phyloP scores from a whole-genome alignment of 257 asterid genomes.

The Handroanthus guayacan region DNA sequence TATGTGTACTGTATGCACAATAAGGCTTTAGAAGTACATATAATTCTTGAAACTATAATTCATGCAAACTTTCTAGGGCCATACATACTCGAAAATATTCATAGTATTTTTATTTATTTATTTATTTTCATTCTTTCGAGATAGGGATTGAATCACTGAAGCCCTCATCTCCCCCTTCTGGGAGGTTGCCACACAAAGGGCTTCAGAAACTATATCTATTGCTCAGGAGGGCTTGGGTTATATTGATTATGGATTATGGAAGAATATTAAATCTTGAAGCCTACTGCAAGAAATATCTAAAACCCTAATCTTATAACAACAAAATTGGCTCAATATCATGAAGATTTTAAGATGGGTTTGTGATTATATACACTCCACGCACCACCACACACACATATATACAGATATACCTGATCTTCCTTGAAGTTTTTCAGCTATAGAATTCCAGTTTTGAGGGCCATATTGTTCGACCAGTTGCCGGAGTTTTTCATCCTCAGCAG shows the following conservation, averaged over 20 bases:
- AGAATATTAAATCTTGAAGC: constrained; percentile 1
- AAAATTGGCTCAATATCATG: not conserved
- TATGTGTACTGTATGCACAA: not conserved
- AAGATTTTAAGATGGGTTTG: not conserved
- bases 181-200: too few species aligned
- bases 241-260: not conserved
- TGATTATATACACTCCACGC: not conserved
- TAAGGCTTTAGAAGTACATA: not conserved
- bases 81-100: too few species aligned
- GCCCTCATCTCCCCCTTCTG: too few species aligned
- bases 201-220: not conserved
- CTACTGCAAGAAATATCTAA: not conserved
- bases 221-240: constrained; percentile 1
- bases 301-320: constrained; percentile 37
- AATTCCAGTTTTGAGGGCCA: constrained; percentile 97
- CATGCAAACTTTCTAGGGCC: not conserved
- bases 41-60: not conserved
- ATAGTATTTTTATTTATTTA: too few species aligned
- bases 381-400: not conserved
- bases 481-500: constrained; percentile 89
- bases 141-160: too few species aligned
- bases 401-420: constrained; percentile 80
- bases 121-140: too few species aligned
- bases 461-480: constrained; percentile 75
- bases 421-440: constrained; percentile 93